Conservation (phyloP, 805 yeast species). For the Kuraishia molischiana region DNA sequence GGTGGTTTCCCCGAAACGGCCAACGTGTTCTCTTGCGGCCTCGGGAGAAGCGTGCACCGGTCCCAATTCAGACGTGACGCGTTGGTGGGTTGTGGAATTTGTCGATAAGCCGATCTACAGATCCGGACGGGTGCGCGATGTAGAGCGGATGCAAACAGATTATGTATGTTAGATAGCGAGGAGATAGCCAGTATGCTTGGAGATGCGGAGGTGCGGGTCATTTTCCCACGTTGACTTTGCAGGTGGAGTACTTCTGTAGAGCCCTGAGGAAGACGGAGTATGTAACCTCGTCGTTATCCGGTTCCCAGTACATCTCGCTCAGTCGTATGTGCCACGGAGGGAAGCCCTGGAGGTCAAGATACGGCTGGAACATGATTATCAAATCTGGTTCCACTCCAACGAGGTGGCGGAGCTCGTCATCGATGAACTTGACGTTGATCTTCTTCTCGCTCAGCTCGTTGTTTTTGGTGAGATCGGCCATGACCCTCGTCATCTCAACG, state of each 20-base stretch:
- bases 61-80: no score
- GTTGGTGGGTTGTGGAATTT: no score
- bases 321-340: constrained; percentile 98
- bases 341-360: constrained; percentile 81
- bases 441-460: constrained; percentile 55
- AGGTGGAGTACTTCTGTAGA: constrained; percentile 60
- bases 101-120: no score
- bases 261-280: constrained; percentile 81
- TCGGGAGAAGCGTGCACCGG: no score
- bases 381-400: constrained; percentile 94
- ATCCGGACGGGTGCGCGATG: no score
- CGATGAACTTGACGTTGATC: constrained; percentile 66
- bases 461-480: constrained; percentile 62
- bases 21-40: no score
- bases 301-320: constrained; percentile 85
- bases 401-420: constrained; percentile 59
- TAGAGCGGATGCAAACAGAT: no score
- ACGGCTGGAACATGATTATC: constrained; percentile 76
- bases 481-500: constrained; percentile 77
- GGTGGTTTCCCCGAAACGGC: no score
- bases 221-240: constrained; percentile 86
- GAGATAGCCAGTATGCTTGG: no score
- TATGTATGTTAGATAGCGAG: no score
- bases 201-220: no score
- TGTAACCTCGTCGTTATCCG: constrained; percentile 69